A percentile compares a stretch with the other conserved stretches of the same genome.
Conservation (phyloP, 1,284 basidiomycete genomes). For the Tranzscheliella williamsii region DNA sequence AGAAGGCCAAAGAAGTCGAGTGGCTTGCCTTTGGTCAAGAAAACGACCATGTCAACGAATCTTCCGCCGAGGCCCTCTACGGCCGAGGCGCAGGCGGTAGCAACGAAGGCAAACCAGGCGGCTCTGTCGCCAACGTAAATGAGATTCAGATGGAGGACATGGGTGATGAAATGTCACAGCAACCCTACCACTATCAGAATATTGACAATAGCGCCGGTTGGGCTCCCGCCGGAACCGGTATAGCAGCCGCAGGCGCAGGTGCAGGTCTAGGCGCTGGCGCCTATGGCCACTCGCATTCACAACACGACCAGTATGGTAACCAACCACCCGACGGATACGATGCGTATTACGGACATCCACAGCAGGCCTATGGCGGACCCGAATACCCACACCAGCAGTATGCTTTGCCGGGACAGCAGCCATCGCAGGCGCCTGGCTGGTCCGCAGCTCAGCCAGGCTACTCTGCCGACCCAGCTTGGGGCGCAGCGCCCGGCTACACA, state of each 20-base stretch:
- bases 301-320: constrained; percentile 19
- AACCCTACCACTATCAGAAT: constrained; percentile 36
- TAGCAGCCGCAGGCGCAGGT: constrained; percentile 11
- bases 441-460: constrained; percentile 4
- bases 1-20: constrained; percentile 45
- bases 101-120: constrained; percentile 35
- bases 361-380: constrained; percentile 9
- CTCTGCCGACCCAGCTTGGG: constrained; percentile 24
- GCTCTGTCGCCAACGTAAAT: constrained; percentile 33
- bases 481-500: constrained; percentile 26
- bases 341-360: constrained; percentile 30
- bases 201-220: constrained; percentile 19
- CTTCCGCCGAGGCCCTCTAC: constrained; percentile 35
- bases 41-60: constrained; percentile 47
- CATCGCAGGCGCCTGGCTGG: no score
- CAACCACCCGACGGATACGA: constrained; percentile 25
- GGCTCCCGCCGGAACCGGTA: constrained; percentile 15
- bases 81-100: constrained; percentile 31
- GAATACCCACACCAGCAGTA: constrained; percentile 26
- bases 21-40: constrained; percentile 47
- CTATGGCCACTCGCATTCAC: no score
- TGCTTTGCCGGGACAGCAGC: constrained; percentile 22
- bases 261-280: constrained; percentile 12
- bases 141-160: constrained; percentile 44
- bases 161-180: constrained; percentile 24